Percentiles rank a stretch among this genome's conserved stretches.
Conservation (phyloP, 1,284 basidiomycete species). For the Rhizoctonia solani region DNA sequence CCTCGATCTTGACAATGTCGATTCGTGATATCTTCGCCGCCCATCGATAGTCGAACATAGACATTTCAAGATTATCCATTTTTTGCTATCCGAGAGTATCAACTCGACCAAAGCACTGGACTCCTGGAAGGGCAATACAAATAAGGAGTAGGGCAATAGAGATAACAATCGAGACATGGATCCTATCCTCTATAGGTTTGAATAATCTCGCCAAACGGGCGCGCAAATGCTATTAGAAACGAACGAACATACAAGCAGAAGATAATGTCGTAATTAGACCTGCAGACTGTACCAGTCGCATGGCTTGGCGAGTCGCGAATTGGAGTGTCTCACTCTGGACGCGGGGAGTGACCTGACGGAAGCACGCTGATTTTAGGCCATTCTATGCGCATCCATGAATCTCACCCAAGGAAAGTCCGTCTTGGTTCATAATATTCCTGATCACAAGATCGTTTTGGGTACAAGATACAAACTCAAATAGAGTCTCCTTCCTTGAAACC, state of each 20-base stretch:
- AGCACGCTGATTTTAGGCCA: no score
- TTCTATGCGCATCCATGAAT: no score
- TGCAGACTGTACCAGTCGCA: no score
- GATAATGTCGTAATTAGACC: constrained; percentile 89
- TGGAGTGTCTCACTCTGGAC: no score
- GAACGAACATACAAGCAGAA: not conserved
- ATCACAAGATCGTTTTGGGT: no score
- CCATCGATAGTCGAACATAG: constrained; percentile 72
- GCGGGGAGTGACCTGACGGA: no score
- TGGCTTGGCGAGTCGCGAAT: no score
- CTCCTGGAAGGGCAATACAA: constrained; percentile 89
- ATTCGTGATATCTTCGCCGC: constrained; percentile 64
- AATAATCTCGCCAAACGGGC: constrained; percentile 2
- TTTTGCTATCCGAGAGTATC: constrained; percentile 51
- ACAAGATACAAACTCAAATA: no score
- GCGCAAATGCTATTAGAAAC: not conserved
- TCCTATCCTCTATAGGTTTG: constrained; percentile 84
- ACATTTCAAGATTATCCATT: constrained; percentile 72
- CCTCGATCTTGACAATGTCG: constrained; percentile 71
- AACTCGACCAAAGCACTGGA: constrained; percentile 90
- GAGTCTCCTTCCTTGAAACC: no score
- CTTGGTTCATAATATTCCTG: no score
- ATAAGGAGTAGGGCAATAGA: constrained; percentile 84
- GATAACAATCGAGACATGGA: constrained; percentile 86
- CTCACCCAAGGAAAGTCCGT: no score